Base-by-base conservation (phyloP, 148 eudicot genomes). In the Amaranthus palmeri region DNA sequence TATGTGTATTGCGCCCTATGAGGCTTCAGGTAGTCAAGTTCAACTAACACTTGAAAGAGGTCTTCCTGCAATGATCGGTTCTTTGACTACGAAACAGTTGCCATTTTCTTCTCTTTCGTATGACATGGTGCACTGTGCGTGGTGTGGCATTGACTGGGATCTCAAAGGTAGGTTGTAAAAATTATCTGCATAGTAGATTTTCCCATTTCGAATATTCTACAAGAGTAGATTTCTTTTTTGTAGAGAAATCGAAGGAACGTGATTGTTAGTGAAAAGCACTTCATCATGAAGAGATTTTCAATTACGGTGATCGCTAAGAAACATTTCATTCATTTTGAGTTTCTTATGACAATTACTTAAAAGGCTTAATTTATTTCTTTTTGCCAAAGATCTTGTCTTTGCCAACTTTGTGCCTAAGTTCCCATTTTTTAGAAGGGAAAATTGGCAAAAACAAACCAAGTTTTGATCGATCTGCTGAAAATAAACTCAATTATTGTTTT, bases 21-120 rank as follows among this genome's bases (percentile, higher is more conserved):
- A 92, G 83, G 83, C 92, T 79, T 90, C 98, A 50, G 98, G 98
- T 46, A 92, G 98, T 81, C 98, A 92, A 85, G 98, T 90, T 58
- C 96, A 92, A 68, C 84, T 92, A 70, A 90, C 93, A 63, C 92
- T 90, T 53, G 98, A 92, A 82, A 87, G 98, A 82, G 98, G 98
- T 63, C 92, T 92, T 74, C 98, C 98, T 7, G 98, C 96, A 64
- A 90, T 92, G 96, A 83, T 90, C 76, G 98, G 86, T 66, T 88
- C 98, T 72, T 81, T 92, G 66, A 70, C 73, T 66, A 83, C 84
- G 8, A 84, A 84, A 69, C 96, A 92, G 79, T 79, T 92, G 74
- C 98, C 98, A 61, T 90, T 77, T 85, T 88, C 98, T 55, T 85
- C 98, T 56, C 93, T 92, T 61, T 90, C 98, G 54, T 92, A 84